Conservation (phyloP, 768 basidiomycete genomes). For the Gloeopeniophorella convolvens region DNA sequence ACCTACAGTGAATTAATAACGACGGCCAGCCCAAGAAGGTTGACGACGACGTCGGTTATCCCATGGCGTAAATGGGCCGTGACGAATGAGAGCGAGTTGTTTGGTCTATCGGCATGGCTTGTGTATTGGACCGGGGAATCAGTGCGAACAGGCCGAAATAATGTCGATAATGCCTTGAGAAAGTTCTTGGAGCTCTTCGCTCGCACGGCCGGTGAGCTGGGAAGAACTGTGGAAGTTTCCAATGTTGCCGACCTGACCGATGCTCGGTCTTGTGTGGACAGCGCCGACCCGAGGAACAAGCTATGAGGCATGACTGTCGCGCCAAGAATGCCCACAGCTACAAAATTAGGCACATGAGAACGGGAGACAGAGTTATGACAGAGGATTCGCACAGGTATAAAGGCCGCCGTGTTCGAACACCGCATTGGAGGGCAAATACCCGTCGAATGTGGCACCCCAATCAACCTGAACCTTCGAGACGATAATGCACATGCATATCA, state of each 20-base stretch:
- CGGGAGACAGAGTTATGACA: not conserved
- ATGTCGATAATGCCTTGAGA: not conserved
- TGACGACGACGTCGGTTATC: slow-evolving; percentile 56
- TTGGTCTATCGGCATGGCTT: slow-evolving; percentile 39
- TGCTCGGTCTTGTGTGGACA: slow-evolving; percentile 38
- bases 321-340: slow-evolving; percentile 26
- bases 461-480: slow-evolving; percentile 15
- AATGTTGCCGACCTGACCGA: too few species aligned
- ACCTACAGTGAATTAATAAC: slow-evolving; percentile 79
- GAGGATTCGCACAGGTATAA: slow-evolving; percentile 14
- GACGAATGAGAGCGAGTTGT: slow-evolving; percentile 50
- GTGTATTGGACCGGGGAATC: slow-evolving; percentile 2
- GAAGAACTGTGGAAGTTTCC: not conserved
- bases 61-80: slow-evolving; percentile 60
- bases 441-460: slow-evolving; percentile 15
- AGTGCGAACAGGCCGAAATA: slow-evolving; percentile 4
- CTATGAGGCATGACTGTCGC: slow-evolving; percentile 47
- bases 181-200: not conserved
- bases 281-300: slow-evolving; percentile 37
- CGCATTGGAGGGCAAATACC: slow-evolving; percentile 17
- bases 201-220: not conserved
- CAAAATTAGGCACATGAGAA: not conserved
- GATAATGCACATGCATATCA: slow-evolving; percentile 22
- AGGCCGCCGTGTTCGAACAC: slow-evolving; percentile 15
- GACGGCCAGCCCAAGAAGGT: slow-evolving; percentile 78